These are phyloP conservation scores for Pseudogymnoascus sp. DNA, from an alignment of 2,329 filamentous ascomycete genomes.

Conservation along the genomic window DNA sequence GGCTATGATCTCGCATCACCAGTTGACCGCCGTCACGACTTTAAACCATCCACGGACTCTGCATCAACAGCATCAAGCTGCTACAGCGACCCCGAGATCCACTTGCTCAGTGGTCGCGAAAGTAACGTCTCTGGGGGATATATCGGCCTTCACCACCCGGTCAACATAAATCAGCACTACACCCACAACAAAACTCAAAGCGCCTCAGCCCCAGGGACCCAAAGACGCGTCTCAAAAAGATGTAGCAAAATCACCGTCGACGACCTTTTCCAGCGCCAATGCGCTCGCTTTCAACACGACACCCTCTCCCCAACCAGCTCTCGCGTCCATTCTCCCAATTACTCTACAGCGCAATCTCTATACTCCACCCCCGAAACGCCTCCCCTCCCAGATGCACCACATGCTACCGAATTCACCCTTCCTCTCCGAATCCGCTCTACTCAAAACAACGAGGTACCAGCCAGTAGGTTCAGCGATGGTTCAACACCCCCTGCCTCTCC, in stretches of 20 bases:
- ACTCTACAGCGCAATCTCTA: neutral
- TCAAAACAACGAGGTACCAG: neutral
- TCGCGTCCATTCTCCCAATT: neutral
- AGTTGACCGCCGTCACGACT: neutral
- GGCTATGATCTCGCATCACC: neutral
- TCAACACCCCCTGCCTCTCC: neutral
- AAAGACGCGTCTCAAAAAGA: neutral
- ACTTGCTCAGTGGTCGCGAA: neutral
- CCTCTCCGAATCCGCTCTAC: neutral
- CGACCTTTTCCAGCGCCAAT: neutral
- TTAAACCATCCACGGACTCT: neutral
- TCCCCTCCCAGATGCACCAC: neutral
- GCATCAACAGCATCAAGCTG: neutral
- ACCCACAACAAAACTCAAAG: neutral
- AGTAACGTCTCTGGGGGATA: neutral
- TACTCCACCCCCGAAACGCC: neutral
- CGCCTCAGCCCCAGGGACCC: neutral
- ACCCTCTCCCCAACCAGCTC: neutral
- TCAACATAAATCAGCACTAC: neutral
- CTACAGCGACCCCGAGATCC: neutral
- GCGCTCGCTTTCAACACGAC: neutral
- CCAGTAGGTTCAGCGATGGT: neutral
- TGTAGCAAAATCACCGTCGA: neutral
- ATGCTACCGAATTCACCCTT: neutral
- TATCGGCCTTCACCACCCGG: neutral